Evolutionary conservation across 768 basidiomycete genomes (phyloP), one percentile per base, ranked within the genome.

Genomic region (Serendipita sp.): DNA sequence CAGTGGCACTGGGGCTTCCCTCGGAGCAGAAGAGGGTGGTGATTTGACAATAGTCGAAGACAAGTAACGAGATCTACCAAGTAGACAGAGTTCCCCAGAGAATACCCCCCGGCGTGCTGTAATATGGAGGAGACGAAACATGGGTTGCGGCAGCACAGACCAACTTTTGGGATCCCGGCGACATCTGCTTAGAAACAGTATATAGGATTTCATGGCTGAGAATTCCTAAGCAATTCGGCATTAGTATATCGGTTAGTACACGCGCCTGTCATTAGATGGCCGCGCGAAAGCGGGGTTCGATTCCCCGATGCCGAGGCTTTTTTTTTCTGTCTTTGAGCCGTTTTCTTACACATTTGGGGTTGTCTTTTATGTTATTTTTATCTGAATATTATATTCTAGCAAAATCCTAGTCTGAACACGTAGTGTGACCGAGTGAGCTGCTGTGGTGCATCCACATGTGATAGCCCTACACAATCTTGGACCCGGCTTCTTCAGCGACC

Each of bases 211-310:
- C 1, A 7, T 20, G 7, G 9, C 5, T 14, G 14, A 1, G 26
- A 48, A 17, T 48, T 48, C 26, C 7, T 17, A 48, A 48, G 7
- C 20, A 48, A 20, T 9, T 48, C 45, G 45, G 45, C 26, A 28
- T 48, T 48, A 48, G 53, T 58, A 58, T 58, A 58, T 58, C 53
- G 53, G 53, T 58, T 17, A 58, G 53, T 28, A 58, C 53, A 58
- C 31, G 31, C 53, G 53, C 53, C 53, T 58, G 53, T 58, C 53
- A 58, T 33, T 58, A 26, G 2, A 58, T 34, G 22, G 53, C 31
- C 53, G 53, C 53, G 53, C 31, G 53, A 58, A 33, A 58, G 53
- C 53, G 31, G 53, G 53, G 53, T 58, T 58, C 53, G 53, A 58
- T 34, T 58, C 53, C 53, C 53, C 31, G 53, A 33, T 33, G 30